Percentiles rank a stretch among this genome's conserved stretches.
Evolutionary conservation across 192 early-diverging fungal genomes (phyloP).

Genomic region (Podila clonocystis): DNA sequence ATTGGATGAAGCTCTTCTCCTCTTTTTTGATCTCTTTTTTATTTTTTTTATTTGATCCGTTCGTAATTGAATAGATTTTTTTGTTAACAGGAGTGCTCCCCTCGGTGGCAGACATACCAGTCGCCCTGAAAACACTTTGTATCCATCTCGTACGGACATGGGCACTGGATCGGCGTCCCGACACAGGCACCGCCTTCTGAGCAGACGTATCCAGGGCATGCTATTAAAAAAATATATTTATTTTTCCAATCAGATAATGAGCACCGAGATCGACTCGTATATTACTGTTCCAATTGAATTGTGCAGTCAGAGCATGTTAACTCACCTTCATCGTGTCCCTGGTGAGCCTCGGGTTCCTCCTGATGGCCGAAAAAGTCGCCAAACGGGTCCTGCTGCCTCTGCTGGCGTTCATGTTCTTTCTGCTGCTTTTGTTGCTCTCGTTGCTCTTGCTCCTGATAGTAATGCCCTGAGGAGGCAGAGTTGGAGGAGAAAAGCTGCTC

Average conservation of each 20-base stretch:
- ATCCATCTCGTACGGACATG: slow-evolving; percentile 23
- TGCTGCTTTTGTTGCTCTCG: slow-evolving; percentile 1
- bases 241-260: neutral
- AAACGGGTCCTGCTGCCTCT: slow-evolving; percentile 15
- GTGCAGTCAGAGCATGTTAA: neutral
- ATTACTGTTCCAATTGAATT: no score
- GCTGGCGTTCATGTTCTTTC: neutral
- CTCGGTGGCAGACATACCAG: slow-evolving; percentile 41
- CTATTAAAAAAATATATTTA: neutral
- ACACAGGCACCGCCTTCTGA: slow-evolving; percentile 35
- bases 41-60: neutral
- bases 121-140: slow-evolving; percentile 34
- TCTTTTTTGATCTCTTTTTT: neutral
- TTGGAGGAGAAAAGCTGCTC: neutral
- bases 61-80: neutral
- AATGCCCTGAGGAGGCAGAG: neutral
- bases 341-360: neutral
- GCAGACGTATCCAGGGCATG: slow-evolving; percentile 28
- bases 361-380: slow-evolving; percentile 24
- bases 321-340: neutral
- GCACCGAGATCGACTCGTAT: no score
- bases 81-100: slow-evolving; percentile 8
- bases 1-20: no score
- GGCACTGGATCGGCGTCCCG: slow-evolving; percentile 28
- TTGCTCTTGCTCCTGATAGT: slow-evolving; percentile 1